Evolutionary conservation across 306 rosid species (phyloP), one percentile per base, ranked within the genome.

Genomic region (Carpinus viminea): DNA sequence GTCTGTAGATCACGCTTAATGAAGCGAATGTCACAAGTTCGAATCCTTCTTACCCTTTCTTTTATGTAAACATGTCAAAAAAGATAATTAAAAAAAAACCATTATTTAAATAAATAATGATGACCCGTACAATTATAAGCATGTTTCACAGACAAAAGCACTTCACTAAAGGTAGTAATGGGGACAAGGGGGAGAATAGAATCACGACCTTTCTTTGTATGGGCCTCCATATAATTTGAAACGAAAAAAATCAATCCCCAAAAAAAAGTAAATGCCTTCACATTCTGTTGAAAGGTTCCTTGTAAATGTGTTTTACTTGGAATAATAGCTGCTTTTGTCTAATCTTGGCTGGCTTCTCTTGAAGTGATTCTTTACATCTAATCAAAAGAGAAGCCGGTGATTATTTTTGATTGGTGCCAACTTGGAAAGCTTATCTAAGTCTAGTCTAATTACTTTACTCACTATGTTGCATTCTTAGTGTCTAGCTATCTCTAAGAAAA

Each of bases 271-370:
- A 43, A 24, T 46, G 85, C 83, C 75, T 81, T 88, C 73, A 53
- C 85, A 55, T 59, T 85, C 83, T 87, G 88, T 86, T 83, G 15
- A 53, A 46, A 31, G 76, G 86, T 87, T 82, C 84, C 87, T 82
- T 34, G 68, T 28, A 21, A 68, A 81, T 64, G 78, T 62, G 17
- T 65, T 68, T 21, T 43, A 53, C 57, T 76, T 43, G 48, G 34
- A 70, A 78, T 34, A 36, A 56, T 7, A 7, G 11, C 16, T 77
- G 78, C 4, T 36, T 3, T 74, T 16, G 57, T 82, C 81, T 57
- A 59, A 65, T 85, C 83, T 51, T 3, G 12, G 15, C 26, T 43
- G 53, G 46, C 52, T 68, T 15, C 48, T 0, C 28, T 73, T 7
- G 31, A 26, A 13, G 68, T 61, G 65, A 56, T 51, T 17, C 16